Percentiles rank a stretch among this genome's conserved stretches.
Evolutionary conservation across 257 asterid species (phyloP).

Genomic region (Thymus mandschuricus): DNA sequence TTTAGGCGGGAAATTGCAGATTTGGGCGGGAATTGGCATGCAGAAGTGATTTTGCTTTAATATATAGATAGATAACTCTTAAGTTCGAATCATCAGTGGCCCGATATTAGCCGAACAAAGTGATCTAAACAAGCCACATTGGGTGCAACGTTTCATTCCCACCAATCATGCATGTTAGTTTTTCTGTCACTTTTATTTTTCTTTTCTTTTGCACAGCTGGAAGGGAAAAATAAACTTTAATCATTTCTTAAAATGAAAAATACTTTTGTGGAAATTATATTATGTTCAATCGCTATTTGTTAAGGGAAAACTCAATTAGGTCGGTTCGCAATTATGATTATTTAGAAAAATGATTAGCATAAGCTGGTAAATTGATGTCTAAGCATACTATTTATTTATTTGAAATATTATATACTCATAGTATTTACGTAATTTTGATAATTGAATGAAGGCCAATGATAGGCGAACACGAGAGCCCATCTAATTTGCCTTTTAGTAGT

Average conservation of each 20-base stretch:
- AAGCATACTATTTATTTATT: constrained; percentile 30
- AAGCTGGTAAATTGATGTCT: constrained; percentile 41
- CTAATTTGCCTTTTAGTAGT: constrained; percentile 17
- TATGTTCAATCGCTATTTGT: background rate
- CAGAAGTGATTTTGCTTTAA: no score
- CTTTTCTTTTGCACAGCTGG: constrained; percentile 17
- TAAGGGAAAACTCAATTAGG: background rate
- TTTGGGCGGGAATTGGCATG: no score
- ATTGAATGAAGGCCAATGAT: constrained; percentile 31
- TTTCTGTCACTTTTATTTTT: constrained; percentile 23
- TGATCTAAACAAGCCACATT: background rate
- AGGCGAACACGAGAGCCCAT: constrained; percentile 15
- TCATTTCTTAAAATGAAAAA: background rate
- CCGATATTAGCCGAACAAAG: no score
- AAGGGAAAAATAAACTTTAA: background rate
- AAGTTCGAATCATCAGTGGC: no score
- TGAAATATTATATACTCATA: no score
- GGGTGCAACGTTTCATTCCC: constrained; percentile 34
- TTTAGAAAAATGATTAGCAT: constrained; percentile 29
- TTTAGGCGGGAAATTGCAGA: no score
- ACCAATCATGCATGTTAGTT: constrained; percentile 36
- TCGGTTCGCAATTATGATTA: constrained; percentile 22
- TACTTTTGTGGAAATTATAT: background rate
- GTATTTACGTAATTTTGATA: background rate
- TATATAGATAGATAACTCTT: no score